Evolutionary conservation across 2,329 filamentous ascomycete species (phyloP).

Genomic region (Diaporthe aspalathi): DNA sequence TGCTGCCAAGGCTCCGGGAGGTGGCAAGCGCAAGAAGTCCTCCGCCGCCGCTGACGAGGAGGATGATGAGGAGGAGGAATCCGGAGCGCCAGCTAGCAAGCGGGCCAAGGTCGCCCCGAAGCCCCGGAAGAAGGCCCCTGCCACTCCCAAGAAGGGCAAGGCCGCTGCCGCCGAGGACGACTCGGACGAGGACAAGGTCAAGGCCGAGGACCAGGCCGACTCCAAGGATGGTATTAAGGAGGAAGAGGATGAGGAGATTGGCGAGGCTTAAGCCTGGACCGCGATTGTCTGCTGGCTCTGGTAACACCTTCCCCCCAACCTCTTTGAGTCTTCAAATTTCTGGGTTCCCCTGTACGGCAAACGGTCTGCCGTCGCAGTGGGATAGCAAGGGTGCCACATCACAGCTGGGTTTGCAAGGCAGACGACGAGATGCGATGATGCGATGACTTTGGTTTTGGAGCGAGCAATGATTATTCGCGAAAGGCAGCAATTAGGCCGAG

Average conservation of each 20-base stretch:
- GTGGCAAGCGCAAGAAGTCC: constrained; percentile 36
- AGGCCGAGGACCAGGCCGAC: constrained; percentile 6
- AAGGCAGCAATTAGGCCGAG: background rate
- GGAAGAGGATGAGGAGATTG: background rate
- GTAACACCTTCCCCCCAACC: background rate
- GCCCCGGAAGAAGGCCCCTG: constrained; percentile 16
- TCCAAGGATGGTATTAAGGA: background rate
- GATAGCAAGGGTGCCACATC: background rate
- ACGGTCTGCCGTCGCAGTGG: background rate
- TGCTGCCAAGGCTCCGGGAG: background rate
- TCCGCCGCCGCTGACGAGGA: background rate
- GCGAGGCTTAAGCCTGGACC: background rate
- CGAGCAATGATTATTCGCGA: background rate
- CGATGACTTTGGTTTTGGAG: constrained; percentile 9
- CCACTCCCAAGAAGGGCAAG: constrained; percentile 25
- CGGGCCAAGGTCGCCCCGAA: constrained; percentile 7
- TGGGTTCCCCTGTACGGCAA: background rate
- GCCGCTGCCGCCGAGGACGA: constrained; percentile 4
- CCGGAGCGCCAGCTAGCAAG: background rate
- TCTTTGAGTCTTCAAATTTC: background rate
- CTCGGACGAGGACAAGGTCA: constrained; percentile 1
- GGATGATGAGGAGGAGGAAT: background rate
- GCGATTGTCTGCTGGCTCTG: background rate
- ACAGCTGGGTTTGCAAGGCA: background rate
- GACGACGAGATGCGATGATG: background rate